Base-by-base conservation (phyloP, 2,329 filamentous ascomycete species). In the Sporothrix dimorphospora region DNA sequence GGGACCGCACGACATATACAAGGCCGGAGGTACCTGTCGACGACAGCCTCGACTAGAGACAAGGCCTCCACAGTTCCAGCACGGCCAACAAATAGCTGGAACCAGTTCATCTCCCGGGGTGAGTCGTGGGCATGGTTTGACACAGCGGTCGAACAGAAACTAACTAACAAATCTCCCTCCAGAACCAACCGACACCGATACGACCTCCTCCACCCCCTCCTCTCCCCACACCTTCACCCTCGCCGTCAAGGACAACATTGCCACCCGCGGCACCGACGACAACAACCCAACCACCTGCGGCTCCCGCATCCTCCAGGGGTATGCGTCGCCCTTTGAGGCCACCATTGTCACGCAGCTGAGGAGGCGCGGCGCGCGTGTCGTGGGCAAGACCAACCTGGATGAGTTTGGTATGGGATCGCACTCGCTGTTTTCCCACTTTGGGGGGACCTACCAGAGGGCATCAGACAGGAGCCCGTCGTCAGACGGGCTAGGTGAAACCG, bases 351-450 rank as follows among this genome's bases (percentile, higher is more conserved):
- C 85, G 69, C 87, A 90, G 76, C 85, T 97, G 51, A 86, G 87
- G 70, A 79, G 83, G 45, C 84, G 87, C 2, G 91, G 91, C 27
- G 89, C 88, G 2, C 79, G 86, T 3, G 80, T 95, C 1, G 85
- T 89, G 1, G 92, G 91, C 3, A 97, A 97, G 81, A 94, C 94
- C 0, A 97, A 97, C 78, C 90, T 98, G 85, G 94, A 98, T 81
- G 96, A 82, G 76, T 82, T 82, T 73, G 80, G 80, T 76, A 82
- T 82, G 80, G 80, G 80, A 71, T 79, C 79, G 67, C 80, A 82
- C 78, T 79, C 73, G 71, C 71, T 75, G 19, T 75, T 79, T 75
- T 79, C 79, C 1, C 68, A 74, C 11, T 74, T 74, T 40, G 80
- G 80, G 14, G 65, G 76, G 55, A 78, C 79, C 1, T 27, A 30